Base-by-base conservation (phyloP, 371 early-diverging fungal species). In the Mucor ambiguus region DNA sequence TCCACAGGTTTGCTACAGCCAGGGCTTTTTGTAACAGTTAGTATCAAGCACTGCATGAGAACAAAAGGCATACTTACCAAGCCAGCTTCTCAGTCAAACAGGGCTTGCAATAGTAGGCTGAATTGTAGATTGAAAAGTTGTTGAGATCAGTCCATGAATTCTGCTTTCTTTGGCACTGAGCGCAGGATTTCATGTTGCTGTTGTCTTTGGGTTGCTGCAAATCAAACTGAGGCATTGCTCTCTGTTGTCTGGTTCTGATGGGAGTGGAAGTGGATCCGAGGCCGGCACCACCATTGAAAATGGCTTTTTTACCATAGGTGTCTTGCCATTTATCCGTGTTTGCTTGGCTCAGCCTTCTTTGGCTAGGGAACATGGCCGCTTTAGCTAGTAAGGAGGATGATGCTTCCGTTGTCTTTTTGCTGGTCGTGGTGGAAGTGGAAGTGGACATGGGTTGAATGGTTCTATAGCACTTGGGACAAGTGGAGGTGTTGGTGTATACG, bases 251-350 rank as follows among this genome's bases (percentile, higher is more conserved):
- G 4, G 56, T 32, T 70, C 56, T 61, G 9, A 48, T 38, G 8
- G 70, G 62, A 12, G 69, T 57, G 8, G 48, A 33, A 10, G 64
- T 32, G 18, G 71, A 56, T 28, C 44, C 43, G 11, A 46, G n/a
- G 3, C 30, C 41, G 38, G 29, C 60, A n/a, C 30, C 41, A 38
- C 46, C 60, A n/a, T 55, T 64, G 46, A 72, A 72, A n/a, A 72
- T 68, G 12, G 65, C 69, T 18, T 72, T 72, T 58, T 68, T 68
- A 12, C 72, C 52, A 58, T 68, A 72, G 63, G 69, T 72, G 52
- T 68, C 69, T 33, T 72, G 72, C 72, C 72, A 72, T 55, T 72
- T 72, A 18, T 72, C 72, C 11, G 61, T 63, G 22, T 38, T 58
- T 14, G 57, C 54, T 24, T 68, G 60, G 55, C 35, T 65, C 28